Percentiles rank a stretch among this genome's conserved stretches.
Evolutionary conservation across 257 asterid genomes (phyloP).

Genomic region (Plectranthus barbatus): DNA sequence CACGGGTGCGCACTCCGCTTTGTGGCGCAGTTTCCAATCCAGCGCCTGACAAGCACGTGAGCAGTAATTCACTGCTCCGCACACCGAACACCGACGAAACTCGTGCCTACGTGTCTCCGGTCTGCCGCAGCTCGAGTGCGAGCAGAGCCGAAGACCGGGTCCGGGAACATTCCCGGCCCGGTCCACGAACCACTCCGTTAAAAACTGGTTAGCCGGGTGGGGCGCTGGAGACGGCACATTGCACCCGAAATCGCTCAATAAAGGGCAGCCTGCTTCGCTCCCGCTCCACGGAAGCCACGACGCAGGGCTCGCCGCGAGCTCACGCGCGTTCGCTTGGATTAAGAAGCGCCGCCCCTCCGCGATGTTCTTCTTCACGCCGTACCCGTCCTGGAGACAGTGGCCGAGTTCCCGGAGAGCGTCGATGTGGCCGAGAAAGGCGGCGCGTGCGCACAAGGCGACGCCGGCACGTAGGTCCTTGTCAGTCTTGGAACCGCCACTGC

Average conservation of each 20-base stretch:
- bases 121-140: conserved; percentile 78
- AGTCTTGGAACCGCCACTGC: no score
- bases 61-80: no score
- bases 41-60: no score
- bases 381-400: conserved; percentile 93
- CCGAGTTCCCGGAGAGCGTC: conserved; percentile 97
- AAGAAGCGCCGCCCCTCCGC: conserved; percentile 71
- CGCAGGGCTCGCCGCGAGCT: conserved; percentile 50
- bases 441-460: no score
- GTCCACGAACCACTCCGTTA: conserved; percentile 61
- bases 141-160: conserved; percentile 63
- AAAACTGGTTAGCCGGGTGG: conserved; percentile 66
- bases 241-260: conserved; percentile 84
- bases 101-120: conserved; percentile 87
- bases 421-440: conserved; percentile 83
- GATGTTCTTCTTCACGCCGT: conserved; percentile 78
- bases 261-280: conserved; percentile 38
- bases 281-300: conserved; percentile 29
- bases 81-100: no score
- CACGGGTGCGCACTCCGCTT: conserved; percentile 57
- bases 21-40: conserved; percentile 80
- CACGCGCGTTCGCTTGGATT: conserved; percentile 88
- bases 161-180: conserved; percentile 24
- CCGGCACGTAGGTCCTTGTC: no score
- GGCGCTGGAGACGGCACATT: conserved; percentile 74